These are phyloP conservation scores for Starmerella sp. DNA, from an alignment of 805 yeast species.

Conservation along the genomic window DNA sequence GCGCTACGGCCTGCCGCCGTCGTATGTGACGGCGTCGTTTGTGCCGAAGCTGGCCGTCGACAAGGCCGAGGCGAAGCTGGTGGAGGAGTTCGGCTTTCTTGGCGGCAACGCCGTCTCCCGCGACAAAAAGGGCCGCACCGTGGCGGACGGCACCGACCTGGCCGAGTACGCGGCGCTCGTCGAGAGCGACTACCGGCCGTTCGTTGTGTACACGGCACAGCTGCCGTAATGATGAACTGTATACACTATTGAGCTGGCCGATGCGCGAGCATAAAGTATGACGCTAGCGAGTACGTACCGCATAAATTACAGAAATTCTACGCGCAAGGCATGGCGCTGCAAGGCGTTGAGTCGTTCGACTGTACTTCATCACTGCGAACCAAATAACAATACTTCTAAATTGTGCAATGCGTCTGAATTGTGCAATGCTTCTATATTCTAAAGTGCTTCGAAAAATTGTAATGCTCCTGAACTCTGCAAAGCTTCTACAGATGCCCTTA, in stretches of 20 bases:
- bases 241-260: too few species aligned
- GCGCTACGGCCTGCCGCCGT: conserved; percentile 95
- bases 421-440: too few species aligned
- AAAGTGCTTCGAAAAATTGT: too few species aligned
- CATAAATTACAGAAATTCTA: too few species aligned
- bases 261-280: neutral
- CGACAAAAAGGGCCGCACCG: conserved; percentile 54
- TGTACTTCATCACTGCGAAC: too few species aligned
- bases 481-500: neutral
- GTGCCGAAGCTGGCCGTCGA: conserved; percentile 37
- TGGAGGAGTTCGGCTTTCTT: conserved; percentile 70
- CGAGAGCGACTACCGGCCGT: conserved; percentile 93
- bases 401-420: too few species aligned
- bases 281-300: too few species aligned
- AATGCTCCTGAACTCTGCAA: too few species aligned
- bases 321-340: too few species aligned
- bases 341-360: too few species aligned
- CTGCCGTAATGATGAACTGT: conserved; percentile 22
- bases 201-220: conserved; percentile 63
- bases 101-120: conserved; percentile 79
- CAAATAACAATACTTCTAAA: too few species aligned
- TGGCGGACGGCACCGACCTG: conserved; percentile 55
- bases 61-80: conserved; percentile 57
- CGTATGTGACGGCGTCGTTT: conserved; percentile 48
- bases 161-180: conserved; percentile 85